These are phyloP conservation scores for Aspergillus brasiliensis DNA, from an alignment of 2,329 filamentous ascomycete species.

Conservation along the genomic window DNA sequence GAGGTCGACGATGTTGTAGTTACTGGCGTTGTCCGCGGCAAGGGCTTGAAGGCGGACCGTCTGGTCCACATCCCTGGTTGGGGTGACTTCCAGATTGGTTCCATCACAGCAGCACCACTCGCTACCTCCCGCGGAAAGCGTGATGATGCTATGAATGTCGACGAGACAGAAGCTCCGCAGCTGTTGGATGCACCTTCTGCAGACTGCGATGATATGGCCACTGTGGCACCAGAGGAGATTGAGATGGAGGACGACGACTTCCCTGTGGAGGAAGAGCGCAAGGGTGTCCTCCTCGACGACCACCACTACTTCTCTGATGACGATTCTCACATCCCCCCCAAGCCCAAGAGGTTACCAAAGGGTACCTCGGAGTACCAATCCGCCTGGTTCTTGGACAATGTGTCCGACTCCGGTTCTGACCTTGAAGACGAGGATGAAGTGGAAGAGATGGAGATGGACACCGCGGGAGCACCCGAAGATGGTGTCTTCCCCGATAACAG, in stretches of 20 bases:
- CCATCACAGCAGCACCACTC: conserved; percentile 77
- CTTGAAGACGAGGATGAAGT: conserved; percentile 70
- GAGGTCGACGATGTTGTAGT: conserved; percentile 64
- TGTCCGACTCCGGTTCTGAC: conserved; percentile 84
- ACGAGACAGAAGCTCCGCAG: conserved; percentile 54
- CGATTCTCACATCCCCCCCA: conserved; percentile 60
- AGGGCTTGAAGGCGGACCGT: conserved; percentile 83
- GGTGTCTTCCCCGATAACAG: conserved; percentile 63
- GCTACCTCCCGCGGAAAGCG: conserved; percentile 55
- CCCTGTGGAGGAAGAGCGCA: conserved; percentile 61
- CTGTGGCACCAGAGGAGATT: conserved; percentile 83
- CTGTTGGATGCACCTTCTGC: conserved; percentile 71
- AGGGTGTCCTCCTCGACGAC: conserved; percentile 90
- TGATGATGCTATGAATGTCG: conserved; percentile 67
- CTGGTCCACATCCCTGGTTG: conserved; percentile 90
- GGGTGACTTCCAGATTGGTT: conserved; percentile 90
- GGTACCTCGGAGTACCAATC: conserved; percentile 94
- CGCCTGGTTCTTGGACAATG: conserved; percentile 85
- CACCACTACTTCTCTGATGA: conserved; percentile 98
- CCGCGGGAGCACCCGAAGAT: conserved; percentile 73
- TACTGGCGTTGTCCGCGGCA: conserved; percentile 83
- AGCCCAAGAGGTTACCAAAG: conserved; percentile 76
- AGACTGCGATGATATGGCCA: conserved; percentile 79
- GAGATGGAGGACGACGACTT: conserved; percentile 71
- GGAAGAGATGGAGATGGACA: conserved; percentile 55